phyloP scores from a whole-genome alignment of 2,329 filamentous ascomycete species.

The Pseudogymnoascus sp. region DNA sequence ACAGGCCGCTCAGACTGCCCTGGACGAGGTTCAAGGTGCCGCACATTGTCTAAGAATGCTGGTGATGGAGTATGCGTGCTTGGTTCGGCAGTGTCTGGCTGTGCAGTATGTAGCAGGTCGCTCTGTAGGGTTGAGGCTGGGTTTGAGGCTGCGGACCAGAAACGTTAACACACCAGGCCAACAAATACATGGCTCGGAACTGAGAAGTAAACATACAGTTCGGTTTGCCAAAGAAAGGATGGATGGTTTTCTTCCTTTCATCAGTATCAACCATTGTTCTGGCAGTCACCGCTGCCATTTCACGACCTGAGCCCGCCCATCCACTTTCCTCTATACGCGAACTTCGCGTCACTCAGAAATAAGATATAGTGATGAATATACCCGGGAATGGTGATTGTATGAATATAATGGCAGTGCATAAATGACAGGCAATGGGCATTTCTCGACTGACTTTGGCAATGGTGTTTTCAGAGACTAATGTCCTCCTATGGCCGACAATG shows the following conservation, averaged over 20 bases:
- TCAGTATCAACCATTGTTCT: conserved; percentile 24
- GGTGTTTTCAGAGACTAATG: neutral
- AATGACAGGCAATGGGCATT: neutral
- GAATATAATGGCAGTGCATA: neutral
- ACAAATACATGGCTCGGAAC: neutral
- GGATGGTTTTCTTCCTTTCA: conserved; percentile 21
- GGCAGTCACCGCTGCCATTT: conserved; percentile 24
- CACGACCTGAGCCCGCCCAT: conserved; percentile 9
- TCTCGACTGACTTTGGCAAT: neutral
- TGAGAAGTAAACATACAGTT: conserved; percentile 19
- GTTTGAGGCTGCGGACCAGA: neutral
- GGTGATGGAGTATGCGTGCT: neutral
- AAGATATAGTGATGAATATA: neutral
- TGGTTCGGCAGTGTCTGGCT: neutral
- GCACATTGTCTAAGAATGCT: neutral
- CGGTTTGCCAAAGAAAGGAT: conserved; percentile 26
- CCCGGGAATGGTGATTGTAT: neutral
- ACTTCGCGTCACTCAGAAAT: conserved; percentile 17
- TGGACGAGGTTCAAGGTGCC: neutral
- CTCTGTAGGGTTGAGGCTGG: neutral
- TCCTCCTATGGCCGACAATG: neutral
- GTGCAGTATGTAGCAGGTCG: neutral
- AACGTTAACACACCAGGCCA: neutral
- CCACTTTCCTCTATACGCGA: conserved; percentile 17
- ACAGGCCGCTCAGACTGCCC: neutral